A percentile compares a stretch with the other conserved stretches of the same genome.
phyloP scores from a whole-genome alignment of 1,284 basidiomycete species.

The Hemileia vastatrix region DNA sequence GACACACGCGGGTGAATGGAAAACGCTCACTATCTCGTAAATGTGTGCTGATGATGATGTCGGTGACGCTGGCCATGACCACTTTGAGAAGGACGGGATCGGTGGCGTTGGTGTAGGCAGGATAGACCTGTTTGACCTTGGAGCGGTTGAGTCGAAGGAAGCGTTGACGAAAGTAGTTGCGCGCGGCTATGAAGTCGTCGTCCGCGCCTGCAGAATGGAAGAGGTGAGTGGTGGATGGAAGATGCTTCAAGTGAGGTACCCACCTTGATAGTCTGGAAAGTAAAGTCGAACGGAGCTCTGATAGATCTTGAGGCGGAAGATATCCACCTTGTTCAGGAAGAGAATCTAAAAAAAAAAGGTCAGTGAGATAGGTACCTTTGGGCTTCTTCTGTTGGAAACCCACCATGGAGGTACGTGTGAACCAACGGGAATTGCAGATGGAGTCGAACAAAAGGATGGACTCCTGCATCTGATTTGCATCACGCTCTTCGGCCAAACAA shows the following conservation, averaged over 20 bases:
- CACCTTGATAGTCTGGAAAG: constrained; percentile 57
- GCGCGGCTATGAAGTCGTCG: too few species aligned
- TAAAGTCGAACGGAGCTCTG: constrained; percentile 74
- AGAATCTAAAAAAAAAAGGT: constrained; percentile 25
- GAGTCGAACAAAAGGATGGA: constrained; percentile 35
- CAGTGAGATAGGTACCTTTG: too few species aligned
- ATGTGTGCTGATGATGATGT: too few species aligned
- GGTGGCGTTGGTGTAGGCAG: constrained; percentile 81
- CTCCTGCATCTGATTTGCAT: constrained; percentile 44
- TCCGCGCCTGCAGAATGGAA: too few species aligned
- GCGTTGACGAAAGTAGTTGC: constrained; percentile 81
- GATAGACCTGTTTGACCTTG: constrained; percentile 76
- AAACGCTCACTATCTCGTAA: too few species aligned
- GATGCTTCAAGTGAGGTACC: too few species aligned
- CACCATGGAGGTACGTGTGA: constrained; percentile 51
- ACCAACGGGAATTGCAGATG: constrained; percentile 37
- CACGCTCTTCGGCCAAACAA: constrained; percentile 40
- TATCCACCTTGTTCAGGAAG: constrained; percentile 57
- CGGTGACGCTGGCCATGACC: constrained; percentile 85
- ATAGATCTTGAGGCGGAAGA: constrained; percentile 87
- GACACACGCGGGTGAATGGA: too few species aligned
- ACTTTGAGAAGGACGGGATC: constrained; percentile 82
- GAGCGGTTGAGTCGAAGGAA: constrained; percentile 73
- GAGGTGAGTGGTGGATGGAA: too few species aligned
- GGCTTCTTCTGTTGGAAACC: too few species aligned